A percentile compares a stretch with the other conserved stretches of the same genome.
phyloP scores from a whole-genome alignment of 352 stramenopile species.

The Sclerospora graminicola region DNA sequence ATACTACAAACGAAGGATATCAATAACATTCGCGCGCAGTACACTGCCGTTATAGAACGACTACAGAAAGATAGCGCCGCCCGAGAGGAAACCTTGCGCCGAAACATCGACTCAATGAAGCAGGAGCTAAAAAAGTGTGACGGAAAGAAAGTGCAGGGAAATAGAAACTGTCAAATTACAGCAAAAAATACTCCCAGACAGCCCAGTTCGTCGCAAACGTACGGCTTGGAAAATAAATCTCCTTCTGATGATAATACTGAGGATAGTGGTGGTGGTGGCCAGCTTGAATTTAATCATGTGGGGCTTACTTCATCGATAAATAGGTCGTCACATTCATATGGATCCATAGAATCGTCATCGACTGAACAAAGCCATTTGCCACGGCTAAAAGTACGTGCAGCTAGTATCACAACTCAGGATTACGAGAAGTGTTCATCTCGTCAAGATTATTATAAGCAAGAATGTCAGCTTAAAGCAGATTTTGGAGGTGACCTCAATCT shows the following conservation, averaged over 20 bases:
- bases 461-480: slow-evolving; percentile 10
- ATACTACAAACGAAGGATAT: slow-evolving; percentile 58
- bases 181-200: not conserved
- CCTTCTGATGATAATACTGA: slow-evolving; percentile 9
- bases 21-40: slow-evolving; percentile 32
- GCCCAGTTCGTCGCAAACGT: slow-evolving; percentile 4
- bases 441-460: slow-evolving; percentile 9
- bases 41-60: slow-evolving; percentile 31
- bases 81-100: slow-evolving; percentile 31
- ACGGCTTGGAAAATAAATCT: slow-evolving; percentile 13
- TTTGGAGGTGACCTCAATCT: slow-evolving; percentile 7
- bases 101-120: slow-evolving; percentile 46
- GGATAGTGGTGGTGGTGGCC: slow-evolving; percentile 19
- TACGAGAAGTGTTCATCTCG: not conserved
- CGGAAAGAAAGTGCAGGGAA: slow-evolving; percentile 4
- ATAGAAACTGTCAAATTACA: slow-evolving; percentile 12
- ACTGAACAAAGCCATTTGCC: slow-evolving; percentile 7
- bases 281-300: slow-evolving; percentile 19
- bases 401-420: slow-evolving; percentile 2
- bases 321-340: slow-evolving; percentile 33
- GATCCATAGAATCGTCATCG: slow-evolving; percentile 13
- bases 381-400: slow-evolving; percentile 5
- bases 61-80: slow-evolving; percentile 39
- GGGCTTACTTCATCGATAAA: slow-evolving; percentile 48
- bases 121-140: slow-evolving; percentile 34